phyloP scores from a whole-genome alignment of 306 rosid genomes.

The Sphenostylis stenocarpa region DNA sequence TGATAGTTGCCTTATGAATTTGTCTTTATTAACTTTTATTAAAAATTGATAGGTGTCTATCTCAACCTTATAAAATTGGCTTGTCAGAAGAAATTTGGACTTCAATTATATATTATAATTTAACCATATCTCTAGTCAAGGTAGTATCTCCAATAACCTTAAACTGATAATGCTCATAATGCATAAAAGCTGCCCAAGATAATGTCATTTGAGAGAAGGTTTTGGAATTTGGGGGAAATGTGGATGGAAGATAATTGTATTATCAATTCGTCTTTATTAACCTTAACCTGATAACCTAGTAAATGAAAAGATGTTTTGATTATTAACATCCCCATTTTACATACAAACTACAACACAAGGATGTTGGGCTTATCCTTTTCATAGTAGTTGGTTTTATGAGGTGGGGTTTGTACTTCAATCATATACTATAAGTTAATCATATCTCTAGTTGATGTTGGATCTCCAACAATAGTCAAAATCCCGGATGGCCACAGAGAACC shows the following conservation, averaged over 20 bases:
- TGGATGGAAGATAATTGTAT: neutral
- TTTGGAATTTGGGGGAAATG: neutral
- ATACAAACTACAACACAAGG: neutral
- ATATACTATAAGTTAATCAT: too few species aligned
- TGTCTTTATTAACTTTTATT: neutral
- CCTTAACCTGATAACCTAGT: neutral
- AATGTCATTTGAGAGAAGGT: neutral
- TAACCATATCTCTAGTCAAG: too few species aligned
- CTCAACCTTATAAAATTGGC: too few species aligned
- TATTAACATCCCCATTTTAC: constrained; percentile 9
- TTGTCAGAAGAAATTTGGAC: too few species aligned
- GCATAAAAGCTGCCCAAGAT: neutral
- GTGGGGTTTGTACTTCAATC: too few species aligned
- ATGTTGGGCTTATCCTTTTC: neutral
- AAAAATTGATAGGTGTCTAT: too few species aligned
- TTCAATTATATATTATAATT: too few species aligned
- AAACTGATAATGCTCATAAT: neutral
- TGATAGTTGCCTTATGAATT: neutral
- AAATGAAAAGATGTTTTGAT: neutral
- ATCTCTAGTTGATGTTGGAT: too few species aligned
- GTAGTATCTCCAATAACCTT: too few species aligned
- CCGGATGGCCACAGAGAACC: too few species aligned
- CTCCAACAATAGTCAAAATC: too few species aligned
- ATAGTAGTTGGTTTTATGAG: too few species aligned
- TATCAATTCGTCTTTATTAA: neutral